Conservation (phyloP, 495 filamentous ascomycete genomes). For the Chaetomium fimeti region DNA sequence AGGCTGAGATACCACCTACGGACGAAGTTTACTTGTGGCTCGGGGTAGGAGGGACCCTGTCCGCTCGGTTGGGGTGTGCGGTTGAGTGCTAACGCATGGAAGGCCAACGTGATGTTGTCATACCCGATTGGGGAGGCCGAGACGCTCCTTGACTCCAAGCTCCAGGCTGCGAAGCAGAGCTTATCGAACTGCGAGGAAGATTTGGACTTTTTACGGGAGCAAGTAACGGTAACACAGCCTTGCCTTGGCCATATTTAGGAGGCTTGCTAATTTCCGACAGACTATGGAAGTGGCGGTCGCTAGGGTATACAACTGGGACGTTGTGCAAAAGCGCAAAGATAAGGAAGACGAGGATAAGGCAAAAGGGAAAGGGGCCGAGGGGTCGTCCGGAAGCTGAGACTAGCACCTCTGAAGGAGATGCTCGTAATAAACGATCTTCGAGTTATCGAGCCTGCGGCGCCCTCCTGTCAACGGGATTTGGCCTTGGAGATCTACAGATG, state of each 20-base stretch:
- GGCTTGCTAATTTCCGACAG: constrained; percentile 42
- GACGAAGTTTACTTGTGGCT: constrained; percentile 98
- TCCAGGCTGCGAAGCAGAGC: constrained; percentile 73
- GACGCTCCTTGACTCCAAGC: constrained; percentile 71
- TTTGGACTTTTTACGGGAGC: constrained; percentile 90
- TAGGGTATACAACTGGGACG: constrained; percentile 98
- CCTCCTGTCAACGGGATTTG: not conserved
- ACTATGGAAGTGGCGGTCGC: constrained; percentile 96
- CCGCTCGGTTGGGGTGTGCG: not conserved
- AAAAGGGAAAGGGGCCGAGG: constrained; percentile 40
- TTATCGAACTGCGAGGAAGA: constrained; percentile 90
- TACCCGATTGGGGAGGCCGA: constrained; percentile 89
- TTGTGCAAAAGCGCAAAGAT: constrained; percentile 89
- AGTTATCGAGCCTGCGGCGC: no score
- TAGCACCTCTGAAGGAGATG: not conserved
- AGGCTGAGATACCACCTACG: constrained; percentile 73
- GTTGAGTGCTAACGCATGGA: not conserved
- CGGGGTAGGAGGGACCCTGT: constrained; percentile 55
- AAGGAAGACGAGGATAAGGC: constrained; percentile 62
- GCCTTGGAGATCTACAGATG: not conserved
- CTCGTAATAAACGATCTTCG: no score
- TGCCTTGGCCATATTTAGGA: not conserved
- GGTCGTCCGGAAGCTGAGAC: constrained; percentile 27
- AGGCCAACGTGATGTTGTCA: constrained; percentile 96
- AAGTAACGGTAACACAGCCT: constrained; percentile 76